phyloP scores from a whole-genome alignment of 129 eudicot genomes.

The Chrysanthemum makinoi region DNA sequence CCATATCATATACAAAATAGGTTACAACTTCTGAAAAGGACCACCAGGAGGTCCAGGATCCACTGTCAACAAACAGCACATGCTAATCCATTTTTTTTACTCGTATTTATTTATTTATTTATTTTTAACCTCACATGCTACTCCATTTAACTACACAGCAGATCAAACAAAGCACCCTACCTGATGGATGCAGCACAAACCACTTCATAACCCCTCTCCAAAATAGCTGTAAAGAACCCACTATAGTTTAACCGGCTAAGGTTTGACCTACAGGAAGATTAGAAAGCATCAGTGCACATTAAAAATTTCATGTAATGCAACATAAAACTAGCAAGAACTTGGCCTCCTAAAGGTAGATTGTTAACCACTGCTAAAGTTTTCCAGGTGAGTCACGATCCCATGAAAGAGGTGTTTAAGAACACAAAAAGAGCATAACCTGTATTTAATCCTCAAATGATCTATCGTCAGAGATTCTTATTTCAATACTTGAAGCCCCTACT shows the following conservation, averaged over 20 bases:
- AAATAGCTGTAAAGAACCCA: constrained; percentile 65
- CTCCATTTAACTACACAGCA: neutral
- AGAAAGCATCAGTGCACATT: constrained; percentile 9
- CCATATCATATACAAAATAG: constrained; percentile 11
- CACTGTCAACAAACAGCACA: neutral
- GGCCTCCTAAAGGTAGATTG: neutral
- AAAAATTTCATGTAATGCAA: neutral
- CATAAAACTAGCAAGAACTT: neutral
- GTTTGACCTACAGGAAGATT: constrained; percentile 56
- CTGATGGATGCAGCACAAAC: constrained; percentile 89
- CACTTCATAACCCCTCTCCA: constrained; percentile 86
- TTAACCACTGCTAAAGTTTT: too few relatives aligned
- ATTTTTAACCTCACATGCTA: too few relatives aligned
- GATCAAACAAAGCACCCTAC: constrained; percentile 33
- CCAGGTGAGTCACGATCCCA: neutral
- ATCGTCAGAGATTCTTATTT: too few relatives aligned
- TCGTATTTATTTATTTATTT: too few relatives aligned
- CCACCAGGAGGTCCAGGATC: neutral
- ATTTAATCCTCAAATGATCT: too few relatives aligned
- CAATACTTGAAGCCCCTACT: too few relatives aligned
- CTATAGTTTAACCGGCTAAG: constrained; percentile 64
- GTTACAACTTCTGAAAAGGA: neutral
- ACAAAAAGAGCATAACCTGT: too few relatives aligned
- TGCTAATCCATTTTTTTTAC: too few relatives aligned
- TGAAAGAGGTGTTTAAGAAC: neutral